Conservation (phyloP, 306 rosid species). For the Prunus salicina region DNA sequence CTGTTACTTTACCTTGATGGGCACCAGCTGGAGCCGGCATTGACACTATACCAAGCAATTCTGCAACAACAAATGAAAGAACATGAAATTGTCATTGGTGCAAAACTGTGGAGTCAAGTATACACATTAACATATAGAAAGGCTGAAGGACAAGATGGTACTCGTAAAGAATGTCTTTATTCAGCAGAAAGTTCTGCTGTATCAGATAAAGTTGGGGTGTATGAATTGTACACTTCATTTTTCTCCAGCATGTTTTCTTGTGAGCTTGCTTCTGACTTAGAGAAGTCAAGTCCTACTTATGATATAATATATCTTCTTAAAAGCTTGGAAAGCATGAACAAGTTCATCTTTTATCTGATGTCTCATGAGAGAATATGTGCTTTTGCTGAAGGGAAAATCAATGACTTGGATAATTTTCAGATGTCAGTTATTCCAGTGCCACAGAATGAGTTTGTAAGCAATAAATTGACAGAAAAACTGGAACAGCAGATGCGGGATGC, state of each 20-base stretch:
- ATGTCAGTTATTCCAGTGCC: conserved; percentile 51
- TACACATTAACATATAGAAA: conserved; percentile 67
- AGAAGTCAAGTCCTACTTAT: conserved; percentile 63
- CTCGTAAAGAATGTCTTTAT: conserved; percentile 30
- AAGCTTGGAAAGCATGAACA: conserved; percentile 78
- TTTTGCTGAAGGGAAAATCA: conserved; percentile 76
- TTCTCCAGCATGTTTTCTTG: conserved; percentile 57
- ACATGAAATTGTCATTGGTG: conserved; percentile 45
- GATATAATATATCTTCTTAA: conserved; percentile 72
- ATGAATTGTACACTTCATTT: conserved; percentile 53
- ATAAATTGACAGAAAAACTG: conserved; percentile 86
- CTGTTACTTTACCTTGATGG: conserved; percentile 74
- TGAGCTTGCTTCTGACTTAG: conserved; percentile 76
- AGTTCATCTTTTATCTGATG: conserved; percentile 62
- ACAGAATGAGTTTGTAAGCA: conserved; percentile 80
- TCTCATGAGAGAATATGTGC: conserved; percentile 78
- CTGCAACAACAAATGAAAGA: conserved; percentile 61
- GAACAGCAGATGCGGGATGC: conserved; percentile 95
- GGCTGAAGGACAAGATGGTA: conserved; percentile 32
- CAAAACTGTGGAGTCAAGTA: conserved; percentile 70
- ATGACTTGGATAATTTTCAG: conserved; percentile 59
- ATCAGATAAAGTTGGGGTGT: conserved; percentile 37
- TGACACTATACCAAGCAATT: conserved; percentile 85
- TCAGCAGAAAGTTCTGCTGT: conserved; percentile 29
- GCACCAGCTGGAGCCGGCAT: conserved; percentile 51